phyloP scores from a whole-genome alignment of 176 grass and related monocot species.

The Oryza glaberrima region DNA sequence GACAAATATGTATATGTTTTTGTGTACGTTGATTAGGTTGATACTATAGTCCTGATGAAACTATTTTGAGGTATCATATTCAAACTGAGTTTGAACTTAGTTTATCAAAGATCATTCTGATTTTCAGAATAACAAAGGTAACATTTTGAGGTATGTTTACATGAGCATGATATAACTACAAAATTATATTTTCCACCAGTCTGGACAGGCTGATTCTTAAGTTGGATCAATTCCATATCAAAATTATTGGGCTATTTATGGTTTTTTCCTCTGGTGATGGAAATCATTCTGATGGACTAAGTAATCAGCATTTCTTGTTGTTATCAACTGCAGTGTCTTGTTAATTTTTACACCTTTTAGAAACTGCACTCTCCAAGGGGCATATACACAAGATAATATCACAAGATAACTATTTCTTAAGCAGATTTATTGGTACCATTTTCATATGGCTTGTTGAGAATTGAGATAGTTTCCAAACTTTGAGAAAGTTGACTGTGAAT shows the following conservation, averaged over 20 bases:
- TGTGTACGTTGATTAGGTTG: neutral
- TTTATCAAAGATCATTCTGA: neutral
- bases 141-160: slow-evolving; percentile 3
- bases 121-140: neutral
- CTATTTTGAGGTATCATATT: neutral
- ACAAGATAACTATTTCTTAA: too few species aligned
- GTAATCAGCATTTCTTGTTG: neutral
- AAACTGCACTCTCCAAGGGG: too few species aligned
- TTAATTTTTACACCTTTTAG: neutral
- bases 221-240: too few species aligned
- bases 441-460: too few species aligned
- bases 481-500: too few species aligned
- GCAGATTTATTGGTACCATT: too few species aligned
- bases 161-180: neutral
- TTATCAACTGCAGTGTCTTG: neutral
- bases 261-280: neutral
- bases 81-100: neutral
- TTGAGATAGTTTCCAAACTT: too few species aligned
- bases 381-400: too few species aligned
- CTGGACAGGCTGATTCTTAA: neutral
- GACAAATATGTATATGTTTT: too few species aligned
- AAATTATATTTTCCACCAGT: neutral
- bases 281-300: slow-evolving; percentile 18
- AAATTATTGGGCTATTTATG: neutral
- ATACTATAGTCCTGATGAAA: neutral